Conservation (phyloP, 108 stramenopile species). For the Cylindrotheca fusiformis region DNA sequence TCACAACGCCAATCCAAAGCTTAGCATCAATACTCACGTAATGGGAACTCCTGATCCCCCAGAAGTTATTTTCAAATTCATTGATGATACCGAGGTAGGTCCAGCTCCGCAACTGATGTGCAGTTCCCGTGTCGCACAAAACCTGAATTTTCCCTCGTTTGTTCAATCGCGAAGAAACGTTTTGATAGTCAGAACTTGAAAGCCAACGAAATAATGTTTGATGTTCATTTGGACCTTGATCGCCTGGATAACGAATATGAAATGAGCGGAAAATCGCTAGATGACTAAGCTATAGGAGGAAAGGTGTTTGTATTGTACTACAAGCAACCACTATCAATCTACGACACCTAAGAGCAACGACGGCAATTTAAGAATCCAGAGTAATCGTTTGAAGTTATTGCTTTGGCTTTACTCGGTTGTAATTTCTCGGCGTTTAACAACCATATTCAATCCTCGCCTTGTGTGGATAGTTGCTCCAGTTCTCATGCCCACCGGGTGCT, state of each 20-base stretch:
- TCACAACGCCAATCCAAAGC: conserved; percentile 56
- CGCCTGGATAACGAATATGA: conserved; percentile 51
- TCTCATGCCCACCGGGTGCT: conserved; percentile 93
- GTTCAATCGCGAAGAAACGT: conserved; percentile 28
- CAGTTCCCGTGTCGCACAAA: background rate
- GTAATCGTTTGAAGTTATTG: too few species aligned
- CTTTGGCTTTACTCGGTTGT: too few species aligned
- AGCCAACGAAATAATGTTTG: conserved; percentile 61
- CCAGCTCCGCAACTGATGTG: background rate
- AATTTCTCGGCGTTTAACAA: conserved; percentile 56
- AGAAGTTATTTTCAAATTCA: conserved; percentile 58
- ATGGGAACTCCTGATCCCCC: conserved; percentile 50
- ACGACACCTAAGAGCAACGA: background rate
- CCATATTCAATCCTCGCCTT: conserved; percentile 86
- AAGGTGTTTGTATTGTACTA: background rate
- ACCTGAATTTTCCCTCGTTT: background rate
- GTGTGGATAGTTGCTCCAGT: conserved; percentile 98
- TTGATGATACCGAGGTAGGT: conserved; percentile 60
- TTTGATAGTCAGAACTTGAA: conserved; percentile 52
- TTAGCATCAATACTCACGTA: conserved; percentile 54
- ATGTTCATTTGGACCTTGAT: conserved; percentile 42
- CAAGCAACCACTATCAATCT: too few species aligned
- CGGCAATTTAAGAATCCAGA: too few species aligned
- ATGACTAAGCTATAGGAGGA: conserved; percentile 18
- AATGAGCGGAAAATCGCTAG: conserved; percentile 42